Evolutionary conservation across 257 asterid species (phyloP).

Genomic region (Solanum commersonii): DNA sequence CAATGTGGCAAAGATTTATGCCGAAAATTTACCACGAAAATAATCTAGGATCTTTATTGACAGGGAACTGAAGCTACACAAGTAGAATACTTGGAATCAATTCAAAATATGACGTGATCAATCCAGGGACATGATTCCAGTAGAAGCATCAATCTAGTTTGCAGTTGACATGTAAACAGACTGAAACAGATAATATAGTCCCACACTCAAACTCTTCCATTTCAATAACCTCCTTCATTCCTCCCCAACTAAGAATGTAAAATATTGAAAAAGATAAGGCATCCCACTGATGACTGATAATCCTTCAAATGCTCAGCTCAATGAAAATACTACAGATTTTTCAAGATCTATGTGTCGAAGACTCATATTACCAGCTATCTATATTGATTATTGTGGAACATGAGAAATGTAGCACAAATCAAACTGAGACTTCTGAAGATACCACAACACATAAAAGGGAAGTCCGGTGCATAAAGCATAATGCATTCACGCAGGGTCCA

Average conservation of each 20-base stretch:
- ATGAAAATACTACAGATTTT: too few relatives aligned
- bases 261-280: neutral
- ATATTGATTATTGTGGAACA: neutral
- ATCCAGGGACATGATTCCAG: neutral
- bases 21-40: neutral
- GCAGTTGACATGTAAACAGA: neutral
- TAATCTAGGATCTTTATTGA: neutral
- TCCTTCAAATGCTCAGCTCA: neutral
- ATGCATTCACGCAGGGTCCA: neutral
- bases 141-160: neutral
- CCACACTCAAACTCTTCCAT: neutral
- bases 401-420: neutral
- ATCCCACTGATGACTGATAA: neutral
- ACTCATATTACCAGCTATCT: neutral
- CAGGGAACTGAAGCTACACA: neutral
- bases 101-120: neutral
- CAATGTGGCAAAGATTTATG: neutral
- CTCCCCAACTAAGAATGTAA: neutral
- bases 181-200: neutral
- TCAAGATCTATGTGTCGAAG: neutral
- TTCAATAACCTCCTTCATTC: neutral
- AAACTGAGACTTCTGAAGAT: neutral
- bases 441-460: neutral
- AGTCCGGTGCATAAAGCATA: neutral
- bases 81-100: neutral